Percentiles rank a stretch among this genome's conserved stretches.
These are phyloP conservation scores for Sabuloglossum arenarium DNA, from an alignment of 495 filamentous ascomycete species.

Conservation along the genomic window DNA sequence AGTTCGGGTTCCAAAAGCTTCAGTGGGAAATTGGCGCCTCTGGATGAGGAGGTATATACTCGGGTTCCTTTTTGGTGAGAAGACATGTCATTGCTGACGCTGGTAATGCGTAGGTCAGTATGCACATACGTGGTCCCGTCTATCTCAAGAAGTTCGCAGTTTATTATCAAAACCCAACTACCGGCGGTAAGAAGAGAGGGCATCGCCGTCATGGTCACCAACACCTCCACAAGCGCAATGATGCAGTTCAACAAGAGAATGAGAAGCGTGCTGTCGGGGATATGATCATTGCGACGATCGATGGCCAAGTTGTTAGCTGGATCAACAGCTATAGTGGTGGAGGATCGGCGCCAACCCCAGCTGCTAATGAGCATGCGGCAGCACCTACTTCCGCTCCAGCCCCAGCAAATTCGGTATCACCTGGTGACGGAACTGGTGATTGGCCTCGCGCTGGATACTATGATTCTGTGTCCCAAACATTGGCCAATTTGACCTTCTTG, in stretches of 20 bases:
- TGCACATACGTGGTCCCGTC: constrained; percentile 50
- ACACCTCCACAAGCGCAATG: constrained; percentile 13
- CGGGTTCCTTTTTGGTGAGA: neutral
- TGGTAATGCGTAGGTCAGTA: constrained; percentile 28
- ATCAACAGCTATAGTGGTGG: constrained; percentile 32
- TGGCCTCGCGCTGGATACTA: constrained; percentile 34
- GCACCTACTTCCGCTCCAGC: neutral
- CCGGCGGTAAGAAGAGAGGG: constrained; percentile 13
- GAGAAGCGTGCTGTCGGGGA: constrained; percentile 9
- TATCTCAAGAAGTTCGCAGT: constrained; percentile 39
- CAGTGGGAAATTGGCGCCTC: constrained; percentile 36
- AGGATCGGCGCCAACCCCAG: constrained; percentile 4
- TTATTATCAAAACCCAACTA: constrained; percentile 25
- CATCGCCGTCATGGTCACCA: constrained; percentile 19
- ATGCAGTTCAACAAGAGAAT: constrained; percentile 2
- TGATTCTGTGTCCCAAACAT: constrained; percentile 22
- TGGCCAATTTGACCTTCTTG: constrained; percentile 41
- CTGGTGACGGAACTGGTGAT: neutral
- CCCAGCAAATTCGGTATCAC: neutral
- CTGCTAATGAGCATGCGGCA: neutral
- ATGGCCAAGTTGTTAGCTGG: constrained; percentile 40
- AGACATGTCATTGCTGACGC: neutral
- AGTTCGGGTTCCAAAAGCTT: constrained; percentile 23
- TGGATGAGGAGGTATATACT: constrained; percentile 40
- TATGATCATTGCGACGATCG: constrained; percentile 36